phyloP scores from a whole-genome alignment of 164 flowering plant species.

The Piper longum region DNA sequence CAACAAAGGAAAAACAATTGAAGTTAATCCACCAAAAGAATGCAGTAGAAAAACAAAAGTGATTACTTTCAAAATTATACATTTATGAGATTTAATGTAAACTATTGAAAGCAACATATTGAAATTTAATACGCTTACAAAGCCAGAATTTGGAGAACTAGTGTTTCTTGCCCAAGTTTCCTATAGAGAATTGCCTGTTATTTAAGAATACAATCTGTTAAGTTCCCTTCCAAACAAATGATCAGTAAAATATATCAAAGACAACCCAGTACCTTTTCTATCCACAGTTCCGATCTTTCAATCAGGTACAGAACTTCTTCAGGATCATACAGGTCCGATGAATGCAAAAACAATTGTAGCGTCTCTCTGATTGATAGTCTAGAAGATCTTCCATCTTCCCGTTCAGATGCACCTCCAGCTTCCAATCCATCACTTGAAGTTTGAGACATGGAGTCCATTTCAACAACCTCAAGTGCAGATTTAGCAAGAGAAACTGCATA shows the following conservation, averaged over 20 bases:
- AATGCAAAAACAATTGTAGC: slow-evolving; percentile 73
- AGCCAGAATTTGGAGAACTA: slow-evolving; percentile 91
- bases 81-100: no score
- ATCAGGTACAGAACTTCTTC: slow-evolving; percentile 85
- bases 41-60: neutral
- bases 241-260: neutral
- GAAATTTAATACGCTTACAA: slow-evolving; percentile 37
- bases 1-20: neutral
- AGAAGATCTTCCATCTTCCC: slow-evolving; percentile 20
- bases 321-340: slow-evolving; percentile 88
- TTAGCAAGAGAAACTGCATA: slow-evolving; percentile 91
- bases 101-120: neutral
- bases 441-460: slow-evolving; percentile 14
- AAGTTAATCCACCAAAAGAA: neutral
- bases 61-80: no score
- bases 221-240: neutral
- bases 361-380: slow-evolving; percentile 51
- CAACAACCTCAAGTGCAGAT: slow-evolving; percentile 52
- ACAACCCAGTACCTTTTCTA: slow-evolving; percentile 58
- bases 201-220: slow-evolving; percentile 7
- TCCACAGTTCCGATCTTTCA: slow-evolving; percentile 89
- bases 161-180: slow-evolving; percentile 84
- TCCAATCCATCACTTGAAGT: slow-evolving; percentile 11
- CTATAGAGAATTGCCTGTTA: slow-evolving; percentile 89
- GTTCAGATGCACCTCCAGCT: slow-evolving; percentile 14